These are phyloP conservation scores for Protomyces gravidus DNA, from an alignment of 1,139 yeast genomes.

Conservation along the genomic window DNA sequence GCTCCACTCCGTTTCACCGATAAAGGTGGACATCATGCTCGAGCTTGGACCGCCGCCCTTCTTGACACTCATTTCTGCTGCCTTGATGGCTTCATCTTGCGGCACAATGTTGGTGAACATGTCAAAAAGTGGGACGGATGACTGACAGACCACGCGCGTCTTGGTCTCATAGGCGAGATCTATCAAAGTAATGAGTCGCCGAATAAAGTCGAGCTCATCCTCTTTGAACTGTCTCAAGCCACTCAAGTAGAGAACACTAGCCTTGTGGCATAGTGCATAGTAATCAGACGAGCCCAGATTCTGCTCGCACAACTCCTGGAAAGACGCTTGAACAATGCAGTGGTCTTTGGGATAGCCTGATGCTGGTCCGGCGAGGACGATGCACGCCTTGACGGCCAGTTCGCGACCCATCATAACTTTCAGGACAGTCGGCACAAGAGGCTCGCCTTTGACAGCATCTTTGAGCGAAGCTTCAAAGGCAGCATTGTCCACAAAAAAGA, in stretches of 20 bases:
- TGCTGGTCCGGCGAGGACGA: constrained; percentile 69
- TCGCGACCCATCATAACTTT: constrained; percentile 43
- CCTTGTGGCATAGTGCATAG: constrained; percentile 69
- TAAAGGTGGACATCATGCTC: constrained; percentile 24
- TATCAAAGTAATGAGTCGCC: constrained; percentile 85
- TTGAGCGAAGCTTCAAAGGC: constrained; percentile 55
- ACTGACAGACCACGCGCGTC: constrained; percentile 79
- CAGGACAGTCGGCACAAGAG: constrained; percentile 51
- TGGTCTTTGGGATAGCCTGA: constrained; percentile 42
- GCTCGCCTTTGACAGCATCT: constrained; percentile 72
- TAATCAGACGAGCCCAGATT: constrained; percentile 94
- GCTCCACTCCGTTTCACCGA: constrained; percentile 27
- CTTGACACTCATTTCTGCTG: constrained; percentile 21
- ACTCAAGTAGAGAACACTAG: constrained; percentile 72
- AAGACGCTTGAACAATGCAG: constrained; percentile 72
- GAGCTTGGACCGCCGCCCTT: constrained; percentile 19
- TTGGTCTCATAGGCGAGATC: constrained; percentile 94
- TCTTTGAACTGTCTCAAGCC: constrained; percentile 84
- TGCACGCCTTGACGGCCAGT: constrained; percentile 83
- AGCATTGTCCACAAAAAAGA: constrained; percentile 62
- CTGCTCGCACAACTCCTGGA: constrained; percentile 75
- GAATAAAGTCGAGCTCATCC: constrained; percentile 71
- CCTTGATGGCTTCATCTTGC: not conserved
- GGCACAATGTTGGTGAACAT: constrained; percentile 47
- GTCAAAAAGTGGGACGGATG: constrained; percentile 76